phyloP scores from a whole-genome alignment of 1,139 yeast genomes.

The Kazachstania sp. region DNA sequence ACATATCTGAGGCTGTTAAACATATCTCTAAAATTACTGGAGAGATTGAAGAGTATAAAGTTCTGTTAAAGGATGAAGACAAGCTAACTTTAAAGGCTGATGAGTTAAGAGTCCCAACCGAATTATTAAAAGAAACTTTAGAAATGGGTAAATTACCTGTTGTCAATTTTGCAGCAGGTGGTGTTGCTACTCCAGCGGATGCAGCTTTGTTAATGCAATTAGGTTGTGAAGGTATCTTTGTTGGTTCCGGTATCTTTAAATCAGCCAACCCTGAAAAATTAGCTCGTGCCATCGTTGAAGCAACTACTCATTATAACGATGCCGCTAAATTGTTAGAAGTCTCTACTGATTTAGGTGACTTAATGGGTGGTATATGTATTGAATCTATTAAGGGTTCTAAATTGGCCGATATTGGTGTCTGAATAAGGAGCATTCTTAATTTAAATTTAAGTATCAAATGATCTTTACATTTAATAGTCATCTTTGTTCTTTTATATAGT shows the following conservation, averaged over 20 bases:
- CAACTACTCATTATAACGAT: constrained; percentile 67
- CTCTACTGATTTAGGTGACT: constrained; percentile 60
- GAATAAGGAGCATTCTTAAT: not conserved
- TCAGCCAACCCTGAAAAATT: constrained; percentile 55
- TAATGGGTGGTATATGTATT: constrained; percentile 25
- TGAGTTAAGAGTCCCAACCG: constrained; percentile 53
- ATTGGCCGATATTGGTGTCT: constrained; percentile 26
- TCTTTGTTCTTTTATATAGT: not conserved
- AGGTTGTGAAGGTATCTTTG: constrained; percentile 89
- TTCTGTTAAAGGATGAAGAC: constrained; percentile 39
- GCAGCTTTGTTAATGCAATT: constrained; percentile 85
- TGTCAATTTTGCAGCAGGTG: constrained; percentile 86
- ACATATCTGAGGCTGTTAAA: constrained; percentile 75
- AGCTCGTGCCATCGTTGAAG: constrained; percentile 75
- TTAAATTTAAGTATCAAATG: not conserved
- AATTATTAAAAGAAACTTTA: constrained; percentile 44
- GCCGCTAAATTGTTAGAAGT: constrained; percentile 57
- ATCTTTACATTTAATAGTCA: not conserved
- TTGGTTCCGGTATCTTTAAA: constrained; percentile 84
- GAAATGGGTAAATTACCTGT: constrained; percentile 65
- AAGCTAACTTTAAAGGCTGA: constrained; percentile 47
- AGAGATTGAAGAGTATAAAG: constrained; percentile 37
- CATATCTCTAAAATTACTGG: constrained; percentile 56
- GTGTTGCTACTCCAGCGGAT: constrained; percentile 84
- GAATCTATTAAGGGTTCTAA: constrained; percentile 20